A percentile compares a stretch with the other conserved stretches of the same genome.
phyloP scores from a whole-genome alignment of 2,329 filamentous ascomycete genomes.

The Hymenoscyphus infarciens region DNA sequence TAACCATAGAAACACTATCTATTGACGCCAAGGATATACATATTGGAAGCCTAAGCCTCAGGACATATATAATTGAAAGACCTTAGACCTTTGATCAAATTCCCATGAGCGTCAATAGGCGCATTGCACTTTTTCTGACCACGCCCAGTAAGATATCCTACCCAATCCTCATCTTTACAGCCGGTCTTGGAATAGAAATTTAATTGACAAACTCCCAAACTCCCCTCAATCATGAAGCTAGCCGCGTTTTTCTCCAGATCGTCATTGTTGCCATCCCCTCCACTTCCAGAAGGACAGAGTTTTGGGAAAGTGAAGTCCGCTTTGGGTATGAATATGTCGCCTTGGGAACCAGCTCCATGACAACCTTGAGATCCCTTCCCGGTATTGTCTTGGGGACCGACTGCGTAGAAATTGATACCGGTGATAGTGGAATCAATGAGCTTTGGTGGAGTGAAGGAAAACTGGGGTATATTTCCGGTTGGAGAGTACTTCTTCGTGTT shows the following conservation, averaged over 20 bases:
- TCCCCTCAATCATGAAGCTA: not conserved
- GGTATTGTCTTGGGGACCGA: not conserved
- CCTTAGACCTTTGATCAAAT: not conserved
- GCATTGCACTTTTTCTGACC: conserved; percentile 2
- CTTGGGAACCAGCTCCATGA: conserved; percentile 2
- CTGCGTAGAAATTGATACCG: conserved; percentile 6
- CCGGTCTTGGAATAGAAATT: not conserved
- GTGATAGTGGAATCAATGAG: not conserved
- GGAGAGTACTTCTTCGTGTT: not conserved
- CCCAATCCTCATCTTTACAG: conserved; percentile 7
- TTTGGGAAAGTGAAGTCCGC: not conserved
- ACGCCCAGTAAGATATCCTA: not conserved
- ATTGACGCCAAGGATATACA: too few species aligned
- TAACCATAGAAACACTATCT: too few species aligned
- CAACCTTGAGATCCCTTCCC: conserved; percentile 2
- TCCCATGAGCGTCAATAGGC: not conserved
- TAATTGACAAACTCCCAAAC: conserved; percentile 5
- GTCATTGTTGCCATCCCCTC: conserved; percentile 7
- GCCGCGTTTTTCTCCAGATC: conserved; percentile 9
- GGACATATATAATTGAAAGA: conserved; percentile 9
- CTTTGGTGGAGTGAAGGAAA: not conserved
- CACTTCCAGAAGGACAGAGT: conserved; percentile 5
- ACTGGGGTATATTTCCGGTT: not conserved
- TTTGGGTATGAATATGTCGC: conserved; percentile 2
- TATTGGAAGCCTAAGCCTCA: not conserved